Base-by-base conservation (phyloP, 2,329 filamentous ascomycete genomes). In the Fusarium coffeatum region DNA sequence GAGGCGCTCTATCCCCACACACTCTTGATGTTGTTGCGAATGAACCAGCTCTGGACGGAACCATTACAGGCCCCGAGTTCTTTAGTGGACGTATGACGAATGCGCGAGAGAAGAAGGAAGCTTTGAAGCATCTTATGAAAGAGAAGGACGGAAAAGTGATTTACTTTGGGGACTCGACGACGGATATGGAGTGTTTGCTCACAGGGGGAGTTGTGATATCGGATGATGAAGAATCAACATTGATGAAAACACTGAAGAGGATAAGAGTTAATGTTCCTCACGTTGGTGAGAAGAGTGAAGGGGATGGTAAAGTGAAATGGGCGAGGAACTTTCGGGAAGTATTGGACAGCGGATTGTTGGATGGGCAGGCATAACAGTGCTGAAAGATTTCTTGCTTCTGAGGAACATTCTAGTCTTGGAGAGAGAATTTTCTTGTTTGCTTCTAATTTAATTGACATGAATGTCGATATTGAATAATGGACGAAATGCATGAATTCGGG, bases 101-200 rank as follows among this genome's bases (percentile, higher is more conserved):
- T 37, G 83, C 82, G 4, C 59, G 73, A 9, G 85, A 87, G 73
- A 88, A 88, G 77, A 71, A 82, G 20, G 75, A 78, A 13, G 83
- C 79, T 5, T 71, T 86, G 61, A 57, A 74, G n/a, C 71, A 76
- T 9, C 68, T 82, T 32, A 64, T 47, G 32, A 57, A 57, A 9
- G 72, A 72, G 15, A 54, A 56, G 15, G 67, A 73, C 7, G 67
- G 59, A 2, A 58, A 68, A 58, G 72, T 80, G n/a, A 74, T 86
- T n/a, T 89, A 89, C 77, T 83, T 88, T 74, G 87, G 87, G 10
- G 87, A 89, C 74, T 88, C 87, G 28, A 81, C 82, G 3, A 88
- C 87, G 3, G 87, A 89, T 73, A 76, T 89, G 59, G 83, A 84
- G 72, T 89, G 87, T 62, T 76, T 89, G 40, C 68, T 87, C 6